Percentiles rank a stretch among this genome's conserved stretches.
Evolutionary conservation across 257 asterid species (phyloP).

Genomic region (Forsythia viridissima): DNA sequence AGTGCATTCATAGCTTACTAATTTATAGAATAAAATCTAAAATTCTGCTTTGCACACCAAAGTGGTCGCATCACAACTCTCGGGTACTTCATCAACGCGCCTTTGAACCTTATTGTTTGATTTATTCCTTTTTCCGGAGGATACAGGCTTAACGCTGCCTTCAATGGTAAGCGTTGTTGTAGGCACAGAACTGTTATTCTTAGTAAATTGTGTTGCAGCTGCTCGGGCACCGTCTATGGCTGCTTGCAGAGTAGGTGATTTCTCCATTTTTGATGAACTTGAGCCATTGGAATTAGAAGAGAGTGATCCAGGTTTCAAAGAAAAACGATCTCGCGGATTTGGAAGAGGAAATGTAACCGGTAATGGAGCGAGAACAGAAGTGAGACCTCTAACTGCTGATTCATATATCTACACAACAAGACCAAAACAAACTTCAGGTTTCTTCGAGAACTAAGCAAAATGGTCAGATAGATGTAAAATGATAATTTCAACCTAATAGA

Average conservation of each 20-base stretch:
- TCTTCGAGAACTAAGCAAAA: background rate
- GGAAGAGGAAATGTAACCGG: slow-evolving; percentile 68
- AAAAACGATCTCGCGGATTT: slow-evolving; percentile 51
- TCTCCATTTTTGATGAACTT: slow-evolving; percentile 35
- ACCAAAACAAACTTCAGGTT: background rate
- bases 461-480: background rate
- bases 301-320: slow-evolving; percentile 71
- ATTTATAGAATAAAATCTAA: background rate
- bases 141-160: slow-evolving; percentile 23
- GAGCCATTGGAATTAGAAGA: slow-evolving; percentile 32
- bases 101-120: slow-evolving; percentile 5
- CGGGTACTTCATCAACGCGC: background rate
- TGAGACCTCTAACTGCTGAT: slow-evolving; percentile 73
- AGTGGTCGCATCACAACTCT: slow-evolving; percentile 11
- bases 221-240: slow-evolving; percentile 82
- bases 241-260: slow-evolving; percentile 54
- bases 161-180: background rate
- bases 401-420: slow-evolving; percentile 54
- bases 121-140: slow-evolving; percentile 35
- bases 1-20: background rate
- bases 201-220: slow-evolving; percentile 80
- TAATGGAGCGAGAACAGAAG: slow-evolving; percentile 48
- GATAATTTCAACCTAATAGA: background rate
- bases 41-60: background rate
- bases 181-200: slow-evolving; percentile 25